These are phyloP conservation scores for Fraxinus baroniana DNA, from an alignment of 305 asterid species.

Conservation along the genomic window DNA sequence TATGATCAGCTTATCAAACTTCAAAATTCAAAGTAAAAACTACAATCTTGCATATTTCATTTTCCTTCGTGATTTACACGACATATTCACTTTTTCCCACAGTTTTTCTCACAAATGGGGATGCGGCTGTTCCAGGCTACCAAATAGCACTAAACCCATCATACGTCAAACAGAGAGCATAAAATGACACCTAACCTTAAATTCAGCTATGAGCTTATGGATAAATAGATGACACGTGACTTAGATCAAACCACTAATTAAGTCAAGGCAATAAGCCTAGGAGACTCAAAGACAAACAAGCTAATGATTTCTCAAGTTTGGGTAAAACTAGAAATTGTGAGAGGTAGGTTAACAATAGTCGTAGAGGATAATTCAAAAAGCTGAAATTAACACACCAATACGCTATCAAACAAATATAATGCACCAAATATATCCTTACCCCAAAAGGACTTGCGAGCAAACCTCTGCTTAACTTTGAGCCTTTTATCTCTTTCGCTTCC, in stretches of 20 bases:
- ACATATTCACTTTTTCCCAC: neutral
- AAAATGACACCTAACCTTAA: neutral
- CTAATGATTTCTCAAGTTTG: neutral
- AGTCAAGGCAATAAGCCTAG: neutral
- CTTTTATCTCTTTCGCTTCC: conserved; percentile 66
- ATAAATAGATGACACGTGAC: neutral
- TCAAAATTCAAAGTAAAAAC: neutral
- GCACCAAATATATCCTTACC: conserved; percentile 57
- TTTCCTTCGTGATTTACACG: neutral
- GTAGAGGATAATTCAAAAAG: neutral
- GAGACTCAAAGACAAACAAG: neutral
- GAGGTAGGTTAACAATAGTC: neutral
- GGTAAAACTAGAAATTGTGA: neutral
- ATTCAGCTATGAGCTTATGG: neutral
- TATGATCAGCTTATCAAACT: neutral
- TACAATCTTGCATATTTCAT: neutral
- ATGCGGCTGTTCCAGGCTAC: neutral
- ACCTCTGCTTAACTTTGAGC: conserved; percentile 63
- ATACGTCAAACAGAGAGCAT: neutral
- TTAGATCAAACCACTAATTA: neutral
- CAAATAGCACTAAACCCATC: neutral
- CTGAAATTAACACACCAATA: neutral
- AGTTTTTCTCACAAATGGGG: neutral
- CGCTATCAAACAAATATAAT: conserved; percentile 19
- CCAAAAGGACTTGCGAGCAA: conserved; percentile 44